Conservation (phyloP, 306 rosid genomes). For the Luffa aegyptiaca region DNA sequence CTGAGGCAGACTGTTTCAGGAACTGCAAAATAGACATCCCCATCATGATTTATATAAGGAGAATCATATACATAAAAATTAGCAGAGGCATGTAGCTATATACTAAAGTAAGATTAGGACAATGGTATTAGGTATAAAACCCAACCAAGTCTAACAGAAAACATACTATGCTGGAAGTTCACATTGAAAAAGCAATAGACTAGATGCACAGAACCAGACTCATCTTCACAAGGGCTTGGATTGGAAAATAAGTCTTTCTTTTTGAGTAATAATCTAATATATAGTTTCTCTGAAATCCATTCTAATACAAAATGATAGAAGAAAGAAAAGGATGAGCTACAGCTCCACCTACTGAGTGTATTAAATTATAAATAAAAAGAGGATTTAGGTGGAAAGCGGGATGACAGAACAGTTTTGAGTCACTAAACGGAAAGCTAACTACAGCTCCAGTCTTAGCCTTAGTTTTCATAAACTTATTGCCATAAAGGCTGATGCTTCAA, state of each 20-base stretch:
- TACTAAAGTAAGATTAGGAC: neutral
- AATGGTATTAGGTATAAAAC: neutral
- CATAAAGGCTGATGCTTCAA: too few relatives aligned
- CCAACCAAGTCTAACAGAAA: neutral
- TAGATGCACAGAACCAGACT: neutral
- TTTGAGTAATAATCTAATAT: neutral
- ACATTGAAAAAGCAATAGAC: neutral
- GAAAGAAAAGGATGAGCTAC: neutral
- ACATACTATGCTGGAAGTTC: neutral
- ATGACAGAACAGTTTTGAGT: neutral
- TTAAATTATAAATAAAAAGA: neutral
- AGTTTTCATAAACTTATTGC: too few relatives aligned
- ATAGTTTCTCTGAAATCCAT: neutral
- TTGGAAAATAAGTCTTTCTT: neutral
- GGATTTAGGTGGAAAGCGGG: neutral
- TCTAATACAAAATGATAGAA: neutral
- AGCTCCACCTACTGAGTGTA: neutral
- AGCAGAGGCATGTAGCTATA: neutral
- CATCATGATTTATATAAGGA: slow-evolving; percentile 22
- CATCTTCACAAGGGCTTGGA: neutral
- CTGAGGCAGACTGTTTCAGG: slow-evolving; percentile 74
- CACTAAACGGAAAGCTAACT: neutral
- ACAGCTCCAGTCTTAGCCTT: neutral
- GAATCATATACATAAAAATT: slow-evolving; percentile 3
- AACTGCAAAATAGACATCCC: slow-evolving; percentile 45